Base-by-base conservation (phyloP, 192 early-diverging fungal species). In the Powellomyces hirtus region DNA sequence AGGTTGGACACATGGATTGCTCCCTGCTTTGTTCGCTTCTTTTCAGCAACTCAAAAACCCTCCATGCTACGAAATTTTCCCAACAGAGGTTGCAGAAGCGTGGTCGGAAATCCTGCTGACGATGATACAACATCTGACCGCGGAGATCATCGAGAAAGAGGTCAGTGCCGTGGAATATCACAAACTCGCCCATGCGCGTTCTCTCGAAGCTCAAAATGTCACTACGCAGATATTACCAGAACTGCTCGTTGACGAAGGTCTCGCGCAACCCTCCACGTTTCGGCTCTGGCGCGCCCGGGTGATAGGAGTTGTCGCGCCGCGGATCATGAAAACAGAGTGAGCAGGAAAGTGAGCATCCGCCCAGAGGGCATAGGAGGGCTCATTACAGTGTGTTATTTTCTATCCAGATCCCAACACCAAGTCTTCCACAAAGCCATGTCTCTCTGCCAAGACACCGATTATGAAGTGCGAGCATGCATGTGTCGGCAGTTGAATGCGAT, bases 371-470 rank as follows among this genome's bases (percentile, higher is more conserved):
- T 46, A 13, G 66, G 75, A 36, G 56, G 69, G 36, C 29, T 73
- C 24, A 42, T 42, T 10, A 10, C 11, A 42, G 10, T 42, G 40
- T n/a, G 10, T n/a, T n/a, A n/a, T 10, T 42, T 42, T 42, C 40
- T n/a, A n/a, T n/a, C 40, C 40, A 56, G 53, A 30, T 56, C 53
- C 4, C 53, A 56, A 31, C 10, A 27, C 27, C 16, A 56, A 30
- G 49, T 78, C n/a, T 71, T 84, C 34, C 75, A 55, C 0, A 77
- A 69, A 59, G 78, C 75, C 14, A 51, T 72, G 33, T 38, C 58
- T 18, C 64, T 84, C 18, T 84, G 82, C 58, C 80, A 84, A 57
- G 82, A 84, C 61, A 84, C 81, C 2, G 81, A 84, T 55, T 77
- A 76, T 35, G 82, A 84, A 71, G 82, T 84, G 3, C 77, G 82